Evolutionary conservation across 805 yeast genomes (phyloP), one percentile per base, ranked within the genome.

Genomic region (Grigorovia jiainica): DNA sequence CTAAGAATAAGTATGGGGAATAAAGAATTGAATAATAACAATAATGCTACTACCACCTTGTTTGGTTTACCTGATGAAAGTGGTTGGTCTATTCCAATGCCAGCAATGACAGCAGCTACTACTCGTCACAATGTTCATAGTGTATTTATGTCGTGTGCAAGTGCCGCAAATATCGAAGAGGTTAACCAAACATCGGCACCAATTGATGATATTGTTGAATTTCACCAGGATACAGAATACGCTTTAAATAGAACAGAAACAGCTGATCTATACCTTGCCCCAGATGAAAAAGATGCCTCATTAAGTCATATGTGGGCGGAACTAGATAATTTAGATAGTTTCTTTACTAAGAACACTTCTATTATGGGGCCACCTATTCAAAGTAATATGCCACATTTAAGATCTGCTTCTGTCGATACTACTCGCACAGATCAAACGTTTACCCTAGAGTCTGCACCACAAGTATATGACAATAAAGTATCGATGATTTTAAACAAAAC

Each of bases 51-150:
- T 3, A 87, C 92, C 0, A 87, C 97, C 0, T 66, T 92, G 42
- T 94, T 87, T 66, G 98, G 98, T 13, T 79, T 90, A 19, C 97
- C 98, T 0, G 68, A 63, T 23, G 95, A 85, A 10, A 79, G 82
- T 54, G 99, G 99, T 1, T 92, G 99, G 99, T 81, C 96, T 0
- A 79, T 94, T 39, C 95, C 97, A 2, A 83, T 85, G 90, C 96
- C 98, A 2, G 85, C 90, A 0, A 78, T 87, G 34, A 81, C 92
- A 1, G 87, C 96, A 0, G 82, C 95, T 0, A 75, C 84, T 13
- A 85, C 97, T 1, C 69, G 97, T 49, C 86, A 85, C 57, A 92
- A 92, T 54, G 94, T 92, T 1, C 97, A 92, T 60, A 89, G 97
- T 0, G 97, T 92, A 3, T 92, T 85, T 57, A 78, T 87, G 24